Conservation (phyloP, 495 filamentous ascomycete genomes). For the Neohortaea acidophila region DNA sequence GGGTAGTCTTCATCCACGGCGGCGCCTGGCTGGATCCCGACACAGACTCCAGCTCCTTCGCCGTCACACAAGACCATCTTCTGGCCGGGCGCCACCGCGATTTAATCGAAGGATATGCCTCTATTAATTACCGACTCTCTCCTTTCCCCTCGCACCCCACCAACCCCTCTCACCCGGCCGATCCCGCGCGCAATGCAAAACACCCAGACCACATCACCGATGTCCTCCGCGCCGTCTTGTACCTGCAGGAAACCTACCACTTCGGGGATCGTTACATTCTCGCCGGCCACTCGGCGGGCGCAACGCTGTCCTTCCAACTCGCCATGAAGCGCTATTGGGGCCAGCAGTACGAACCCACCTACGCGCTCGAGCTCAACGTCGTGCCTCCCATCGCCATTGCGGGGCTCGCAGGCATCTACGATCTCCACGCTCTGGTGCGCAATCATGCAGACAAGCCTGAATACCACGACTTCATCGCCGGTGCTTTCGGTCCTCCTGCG, state of each 20-base stretch:
- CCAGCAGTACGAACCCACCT: conserved; percentile 7
- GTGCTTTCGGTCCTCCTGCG: conserved; percentile 44
- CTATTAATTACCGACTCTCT: conserved; percentile 67
- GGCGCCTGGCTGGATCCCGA: conserved; percentile 76
- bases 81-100: neutral
- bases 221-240: conserved; percentile 44
- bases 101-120: conserved; percentile 47
- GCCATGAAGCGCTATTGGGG: conserved; percentile 32
- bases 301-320: conserved; percentile 54
- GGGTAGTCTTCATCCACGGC: conserved; percentile 56
- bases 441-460: conserved; percentile 29
- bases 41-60: conserved; percentile 37
- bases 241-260: conserved; percentile 40
- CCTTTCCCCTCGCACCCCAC: conserved; percentile 43
- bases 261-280: conserved; percentile 40
- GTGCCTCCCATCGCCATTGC: conserved; percentile 37
- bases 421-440: conserved; percentile 40
- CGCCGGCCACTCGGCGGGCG: conserved; percentile 64
- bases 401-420: conserved; percentile 52
- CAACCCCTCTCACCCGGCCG: conserved; percentile 19
- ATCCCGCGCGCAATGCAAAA: conserved; percentile 29
- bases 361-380: conserved; percentile 9
- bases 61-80: conserved; percentile 4
- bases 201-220: conserved; percentile 69
- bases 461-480: conserved; percentile 44